Percentiles rank a stretch among this genome's conserved stretches.
phyloP scores from a whole-genome alignment of 768 basidiomycete genomes.

The Multifurca ochricompacta region DNA sequence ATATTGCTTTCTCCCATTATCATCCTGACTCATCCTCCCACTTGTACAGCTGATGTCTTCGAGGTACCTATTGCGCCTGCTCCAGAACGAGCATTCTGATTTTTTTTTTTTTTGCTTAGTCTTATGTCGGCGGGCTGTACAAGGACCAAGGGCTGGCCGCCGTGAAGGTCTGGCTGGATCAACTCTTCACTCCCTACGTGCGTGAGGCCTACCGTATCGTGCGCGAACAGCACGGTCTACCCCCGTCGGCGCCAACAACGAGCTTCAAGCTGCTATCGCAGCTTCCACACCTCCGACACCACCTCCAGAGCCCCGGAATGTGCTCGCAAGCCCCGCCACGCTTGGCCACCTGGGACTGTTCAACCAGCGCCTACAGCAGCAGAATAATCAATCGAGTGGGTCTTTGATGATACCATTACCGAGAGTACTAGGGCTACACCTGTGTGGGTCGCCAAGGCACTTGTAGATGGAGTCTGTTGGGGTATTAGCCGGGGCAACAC shows the following conservation, averaged over 20 bases:
- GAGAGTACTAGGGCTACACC: conserved; percentile 59
- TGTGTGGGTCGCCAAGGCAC: conserved; percentile 61
- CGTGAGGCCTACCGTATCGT: conserved; percentile 53
- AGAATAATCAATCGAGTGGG: conserved; percentile 59
- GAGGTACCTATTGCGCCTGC: conserved; percentile 40
- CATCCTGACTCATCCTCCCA: conserved; percentile 6
- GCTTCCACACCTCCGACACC: conserved; percentile 19
- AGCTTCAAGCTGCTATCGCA: conserved; percentile 23
- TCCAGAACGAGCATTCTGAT: background rate
- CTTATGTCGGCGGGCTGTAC: conserved; percentile 75
- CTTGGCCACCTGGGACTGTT: conserved; percentile 70
- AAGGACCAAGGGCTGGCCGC: conserved; percentile 55
- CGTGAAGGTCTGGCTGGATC: conserved; percentile 51
- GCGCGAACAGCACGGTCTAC: conserved; percentile 60
- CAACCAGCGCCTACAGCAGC: conserved; percentile 67
- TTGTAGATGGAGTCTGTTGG: conserved; percentile 51
- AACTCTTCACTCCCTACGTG: conserved; percentile 58
- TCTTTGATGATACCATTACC: conserved; percentile 43
- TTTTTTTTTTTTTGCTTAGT: conserved; percentile 32
- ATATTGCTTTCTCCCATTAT: background rate
- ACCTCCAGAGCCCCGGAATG: background rate
- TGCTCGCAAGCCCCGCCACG: conserved; percentile 23
- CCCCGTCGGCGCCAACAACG: conserved; percentile 30
- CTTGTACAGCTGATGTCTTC: conserved; percentile 59
- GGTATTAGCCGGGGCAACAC: conserved; percentile 63